Evolutionary conservation across 2,329 filamentous ascomycete genomes (phyloP), one percentile per base, ranked within the genome.

Genomic region (Calonectria pteridis): DNA sequence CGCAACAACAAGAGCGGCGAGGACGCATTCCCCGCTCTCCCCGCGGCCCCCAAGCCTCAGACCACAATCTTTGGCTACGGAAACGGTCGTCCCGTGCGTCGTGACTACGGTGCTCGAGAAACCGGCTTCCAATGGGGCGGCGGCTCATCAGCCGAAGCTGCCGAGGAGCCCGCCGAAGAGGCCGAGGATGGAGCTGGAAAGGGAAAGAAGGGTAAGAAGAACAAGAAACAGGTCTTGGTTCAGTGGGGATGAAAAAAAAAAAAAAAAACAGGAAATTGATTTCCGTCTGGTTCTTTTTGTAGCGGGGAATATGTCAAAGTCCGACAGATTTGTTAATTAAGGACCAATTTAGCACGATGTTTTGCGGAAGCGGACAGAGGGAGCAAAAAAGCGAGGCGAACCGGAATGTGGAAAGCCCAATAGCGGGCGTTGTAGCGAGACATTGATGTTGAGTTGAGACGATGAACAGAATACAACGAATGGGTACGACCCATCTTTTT

Each of bases 21-120:
- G 55, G 93, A 96, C 75, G 91, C 92, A 0, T 98, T 98, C 84
- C 96, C 96, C 0, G 93, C 95, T 1, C 88, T 98, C 1, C 96
- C 96, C 0, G 89, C 92, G 0, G 95, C 95, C 1, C 90, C 94
- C 0, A 98, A 93, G 80, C 90, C 90, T 4, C 86, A 87, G 51
- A 91, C 90, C 1, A 91, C 90, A 0, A 91, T 93, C 55, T 92
- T 92, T 69, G 90, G 90, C 3, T 92, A 92, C 77, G 91, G 91
- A 2, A 83, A 85, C 6, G 85, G 91, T 5, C 82, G 85, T 5
- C 83, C 87, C 37, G 90, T 93, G 20, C 86, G 90, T 59, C 84
- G 91, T 51, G 91, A 92, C 77, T 84, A 87, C 49, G 88, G 87
- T 11, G 78, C 80, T 7, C 84, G 85, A 40, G 85, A 88, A 20